Base-by-base conservation (phyloP, 345 rosid genomes). In the Rhodamnia argentea region DNA sequence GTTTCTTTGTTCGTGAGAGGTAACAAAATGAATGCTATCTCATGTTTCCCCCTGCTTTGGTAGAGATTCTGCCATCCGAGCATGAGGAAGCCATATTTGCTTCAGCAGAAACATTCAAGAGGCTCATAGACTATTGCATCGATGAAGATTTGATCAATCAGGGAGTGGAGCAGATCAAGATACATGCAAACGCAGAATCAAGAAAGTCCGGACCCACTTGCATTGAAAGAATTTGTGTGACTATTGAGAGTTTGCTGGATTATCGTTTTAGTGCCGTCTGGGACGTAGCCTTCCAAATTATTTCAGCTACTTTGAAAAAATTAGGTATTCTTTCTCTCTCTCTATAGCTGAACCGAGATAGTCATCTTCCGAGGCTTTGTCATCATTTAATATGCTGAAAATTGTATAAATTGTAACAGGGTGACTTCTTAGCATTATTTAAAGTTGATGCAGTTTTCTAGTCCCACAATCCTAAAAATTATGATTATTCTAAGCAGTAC, bases 31-130 rank as follows among this genome's bases (percentile, higher is more conserved):
- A 70, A 70, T 70, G 24, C 78, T 70, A 37, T 37, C 81, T 37
- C 14, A 70, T 18, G 26, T 70, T 70, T 70, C 44, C 26, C 47
- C 37, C 81, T 83, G 84, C 84, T 88, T 87, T 91, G 90, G 87
- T 92, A 97, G 99, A 96, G 91, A 92, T 95, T 90, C 20, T 96
- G 90, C 94, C 92, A n/a, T 94, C 96, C 18, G 98, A 96, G 86
- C 98, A 97, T n/a, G 98, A 97, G 90, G 99, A 96, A 92, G 96
- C 99, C 58, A 91, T 96, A 87, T 91, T 91, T 90, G 95, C 98
- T 42, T 96, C 98, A 83, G 92, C 88, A 10, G 98, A 94, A 87
- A 91, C 98, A 22, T 92, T 94, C 57, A 97, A 95, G 91, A 93
- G 88, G 89, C 90, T 94, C 85, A 94, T 97, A 87, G 83, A 86